Conservation (phyloP, 108 stramenopile species). For the Discostella stelligeroides region DNA sequence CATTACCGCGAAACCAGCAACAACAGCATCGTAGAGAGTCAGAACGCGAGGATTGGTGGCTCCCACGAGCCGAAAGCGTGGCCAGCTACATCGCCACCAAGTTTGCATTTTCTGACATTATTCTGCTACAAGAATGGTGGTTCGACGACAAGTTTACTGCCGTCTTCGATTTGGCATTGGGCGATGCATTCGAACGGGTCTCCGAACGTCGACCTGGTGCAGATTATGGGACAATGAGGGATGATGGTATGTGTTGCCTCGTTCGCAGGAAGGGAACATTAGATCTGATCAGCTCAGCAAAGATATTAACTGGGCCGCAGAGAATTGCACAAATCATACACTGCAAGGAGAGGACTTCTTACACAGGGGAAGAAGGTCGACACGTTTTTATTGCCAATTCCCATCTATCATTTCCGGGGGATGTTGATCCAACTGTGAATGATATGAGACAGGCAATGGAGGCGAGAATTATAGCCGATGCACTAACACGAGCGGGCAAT, state of each 20-base stretch:
- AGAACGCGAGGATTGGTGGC: slow-evolving; percentile 51
- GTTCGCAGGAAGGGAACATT: slow-evolving; percentile 27
- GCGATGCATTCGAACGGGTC: slow-evolving; percentile 36
- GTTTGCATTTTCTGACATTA: slow-evolving; percentile 40
- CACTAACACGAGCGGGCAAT: slow-evolving; percentile 14
- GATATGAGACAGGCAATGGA: slow-evolving; percentile 35
- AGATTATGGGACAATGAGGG: slow-evolving; percentile 15
- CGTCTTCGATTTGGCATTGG: slow-evolving; percentile 37
- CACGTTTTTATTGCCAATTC: slow-evolving; percentile 42
- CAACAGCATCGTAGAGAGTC: slow-evolving; percentile 31
- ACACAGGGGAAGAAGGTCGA: slow-evolving; percentile 4
- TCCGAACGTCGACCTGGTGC: slow-evolving; percentile 41
- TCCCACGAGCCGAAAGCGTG: slow-evolving; percentile 39
- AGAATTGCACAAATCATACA: slow-evolving; percentile 50
- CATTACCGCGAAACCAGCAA: no score
- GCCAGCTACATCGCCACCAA: slow-evolving; percentile 33
- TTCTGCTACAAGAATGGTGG: slow-evolving; percentile 56
- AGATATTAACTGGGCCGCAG: slow-evolving; percentile 40
- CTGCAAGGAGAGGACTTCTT: slow-evolving; percentile 25
- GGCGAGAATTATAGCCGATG: slow-evolving; percentile 33
- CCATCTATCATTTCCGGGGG: slow-evolving; percentile 45
- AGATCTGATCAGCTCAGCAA: slow-evolving; percentile 28
- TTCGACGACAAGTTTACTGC: slow-evolving; percentile 29
- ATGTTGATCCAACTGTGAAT: slow-evolving; percentile 26
- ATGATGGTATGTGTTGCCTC: slow-evolving; percentile 51